A percentile compares a stretch with the other conserved stretches of the same genome.
These are phyloP conservation scores for Amphibolis antarctica DNA, from an alignment of 106 monocot genomes.

Conservation along the genomic window DNA sequence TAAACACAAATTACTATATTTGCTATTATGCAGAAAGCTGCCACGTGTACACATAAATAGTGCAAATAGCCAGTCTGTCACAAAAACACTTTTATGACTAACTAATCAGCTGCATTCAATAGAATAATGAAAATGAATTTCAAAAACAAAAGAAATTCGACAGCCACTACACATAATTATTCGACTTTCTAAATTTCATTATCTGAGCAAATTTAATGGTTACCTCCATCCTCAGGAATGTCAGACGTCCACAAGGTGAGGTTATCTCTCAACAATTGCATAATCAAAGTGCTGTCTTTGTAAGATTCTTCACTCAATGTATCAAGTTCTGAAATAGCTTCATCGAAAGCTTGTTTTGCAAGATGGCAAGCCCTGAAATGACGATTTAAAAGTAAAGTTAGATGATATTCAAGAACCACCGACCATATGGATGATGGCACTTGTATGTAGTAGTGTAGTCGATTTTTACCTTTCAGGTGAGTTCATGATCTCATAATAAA, in stretches of 20 bases:
- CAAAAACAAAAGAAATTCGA: no score
- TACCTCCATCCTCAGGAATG: slow-evolving; percentile 55
- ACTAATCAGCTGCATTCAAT: no score
- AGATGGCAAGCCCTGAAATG: slow-evolving; percentile 56
- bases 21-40: no score
- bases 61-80: no score
- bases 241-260: slow-evolving; percentile 73
- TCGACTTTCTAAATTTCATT: no score
- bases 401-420: no score
- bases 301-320: slow-evolving; percentile 67
- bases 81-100: no score
- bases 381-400: background rate
- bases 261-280: slow-evolving; percentile 68
- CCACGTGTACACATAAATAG: no score
- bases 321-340: slow-evolving; percentile 57
- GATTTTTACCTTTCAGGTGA: slow-evolving; percentile 57
- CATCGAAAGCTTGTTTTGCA: slow-evolving; percentile 74
- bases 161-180: no score
- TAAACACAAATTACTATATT: no score
- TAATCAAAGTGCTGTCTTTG: slow-evolving; percentile 64
- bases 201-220: slow-evolving; percentile 3
- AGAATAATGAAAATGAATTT: no score
- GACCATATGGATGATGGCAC: background rate
- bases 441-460: background rate
- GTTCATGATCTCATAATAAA: slow-evolving; percentile 86